phyloP scores from a whole-genome alignment of 129 eudicot genomes.

The Helichrysum umbraculigerum region DNA sequence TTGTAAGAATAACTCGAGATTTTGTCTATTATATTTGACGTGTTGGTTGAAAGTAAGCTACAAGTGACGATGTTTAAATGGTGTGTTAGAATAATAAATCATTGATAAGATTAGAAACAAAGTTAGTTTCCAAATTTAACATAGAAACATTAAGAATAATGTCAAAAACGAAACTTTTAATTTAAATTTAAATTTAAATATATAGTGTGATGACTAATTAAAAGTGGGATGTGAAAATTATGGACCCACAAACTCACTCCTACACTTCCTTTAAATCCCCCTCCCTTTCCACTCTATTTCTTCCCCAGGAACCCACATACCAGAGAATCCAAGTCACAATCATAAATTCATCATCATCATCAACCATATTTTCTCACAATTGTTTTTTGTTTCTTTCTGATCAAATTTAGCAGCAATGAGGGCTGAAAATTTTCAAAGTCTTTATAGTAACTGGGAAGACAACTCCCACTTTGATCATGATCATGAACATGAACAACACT shows the following conservation, averaged over 20 bases:
- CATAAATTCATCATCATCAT: background rate
- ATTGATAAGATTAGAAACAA: background rate
- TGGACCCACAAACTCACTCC: conserved; percentile 26
- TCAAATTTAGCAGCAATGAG: conserved; percentile 16
- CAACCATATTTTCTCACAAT: background rate
- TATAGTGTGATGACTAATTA: conserved; percentile 1
- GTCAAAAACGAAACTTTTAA: background rate
- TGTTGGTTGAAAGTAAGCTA: no score
- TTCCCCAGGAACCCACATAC: background rate
- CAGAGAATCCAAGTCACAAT: conserved; percentile 8
- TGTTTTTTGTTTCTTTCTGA: background rate
- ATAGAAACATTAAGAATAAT: background rate
- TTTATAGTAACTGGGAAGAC: conserved; percentile 19
- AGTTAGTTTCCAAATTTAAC: background rate
- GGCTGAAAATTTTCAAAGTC: conserved; percentile 14
- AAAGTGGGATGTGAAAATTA: background rate
- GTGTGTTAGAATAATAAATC: no score
- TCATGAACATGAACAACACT: background rate
- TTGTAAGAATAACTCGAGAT: no score
- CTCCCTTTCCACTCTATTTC: conserved; percentile 27
- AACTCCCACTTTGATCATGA: background rate
- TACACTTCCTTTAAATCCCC: conserved; percentile 25
- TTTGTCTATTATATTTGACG: no score
- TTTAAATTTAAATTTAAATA: no score
- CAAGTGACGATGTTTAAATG: no score